A percentile compares a stretch with the other conserved stretches of the same genome.
Evolutionary conservation across 306 rosid species (phyloP).

Genomic region (Rosa multiflora): DNA sequence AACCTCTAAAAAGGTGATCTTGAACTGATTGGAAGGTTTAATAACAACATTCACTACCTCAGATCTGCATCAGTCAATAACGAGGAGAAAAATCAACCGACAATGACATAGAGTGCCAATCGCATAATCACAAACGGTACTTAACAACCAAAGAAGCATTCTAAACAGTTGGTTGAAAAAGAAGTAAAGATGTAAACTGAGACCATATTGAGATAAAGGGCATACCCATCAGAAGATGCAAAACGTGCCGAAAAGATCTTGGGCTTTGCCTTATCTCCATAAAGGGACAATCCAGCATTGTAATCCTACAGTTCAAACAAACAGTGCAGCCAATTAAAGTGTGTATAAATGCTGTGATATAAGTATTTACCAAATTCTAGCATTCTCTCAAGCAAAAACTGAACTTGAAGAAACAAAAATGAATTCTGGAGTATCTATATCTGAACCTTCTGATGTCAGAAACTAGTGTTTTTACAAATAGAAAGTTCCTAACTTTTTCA

Average conservation of each 20-base stretch:
- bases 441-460: neutral
- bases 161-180: neutral
- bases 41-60: constrained; percentile 78
- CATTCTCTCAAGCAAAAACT: neutral
- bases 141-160: neutral
- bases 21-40: constrained; percentile 76
- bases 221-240: constrained; percentile 83
- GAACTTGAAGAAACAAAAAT: neutral
- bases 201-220: neutral
- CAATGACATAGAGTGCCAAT: neutral
- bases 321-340: constrained; percentile 3
- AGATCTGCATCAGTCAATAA: constrained; percentile 51
- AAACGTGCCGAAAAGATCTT: constrained; percentile 78
- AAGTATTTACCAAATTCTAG: neutral
- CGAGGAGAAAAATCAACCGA: constrained; percentile 7
- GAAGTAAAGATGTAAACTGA: neutral
- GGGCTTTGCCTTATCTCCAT: constrained; percentile 84
- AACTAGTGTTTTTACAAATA: neutral
- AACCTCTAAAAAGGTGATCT: constrained; percentile 94
- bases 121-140: neutral
- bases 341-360: neutral
- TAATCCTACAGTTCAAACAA: constrained; percentile 57
- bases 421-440: neutral
- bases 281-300: constrained; percentile 69
- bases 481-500: neutral